Evolutionary conservation across 2,329 filamentous ascomycete species (phyloP), one percentile per base, ranked within the genome.

Genomic region (Cercospora brassicicola): DNA sequence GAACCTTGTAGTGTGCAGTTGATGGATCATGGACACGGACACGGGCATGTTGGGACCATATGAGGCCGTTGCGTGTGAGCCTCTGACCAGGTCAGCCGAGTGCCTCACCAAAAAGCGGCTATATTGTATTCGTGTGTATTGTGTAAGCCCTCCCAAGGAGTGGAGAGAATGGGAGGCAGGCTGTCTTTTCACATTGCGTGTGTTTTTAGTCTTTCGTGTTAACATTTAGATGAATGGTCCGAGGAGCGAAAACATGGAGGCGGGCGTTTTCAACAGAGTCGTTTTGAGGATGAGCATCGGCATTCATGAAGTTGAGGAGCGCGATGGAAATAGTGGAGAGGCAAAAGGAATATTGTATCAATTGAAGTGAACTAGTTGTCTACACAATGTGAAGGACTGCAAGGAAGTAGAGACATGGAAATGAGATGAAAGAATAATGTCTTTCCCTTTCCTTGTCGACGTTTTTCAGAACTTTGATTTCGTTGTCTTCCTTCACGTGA

Each of bases 1-100:
- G 64, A 65, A 39, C 39, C 57, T 23, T 60, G 64, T 26, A 65
- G 53, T 42, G 62, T 64, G 11, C 30, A 59, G 23, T 45, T 64
- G 33, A 36, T 64, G 36, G 62, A 64, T 28, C 61, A 63, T 13
- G 61, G 61, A 48, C 61, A 45, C 18, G 59, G 59, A 11, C 61
- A 63, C n/a, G 61, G 61, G 18, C 45, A 64, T 23, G 33, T 64
- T n/a, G 51, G 51, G 6, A 20, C 53, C 2, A 59, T 33, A 33
- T 64, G 48, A 53, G 5, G 45, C 18, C 20, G 4, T 39, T 15
- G 36, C 15, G 4, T 15, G 2, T 39, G 36, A 39, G 2, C 4
- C 36, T 39, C 4, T 15, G 1, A 39, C 36, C 4, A 7, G 13
- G 3, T n/a, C 1, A 5, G 36, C 13, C 36, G 6, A 39, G 13